These are phyloP conservation scores for Neurospora sp. DNA, from an alignment of 495 filamentous ascomycete genomes.

Conservation along the genomic window DNA sequence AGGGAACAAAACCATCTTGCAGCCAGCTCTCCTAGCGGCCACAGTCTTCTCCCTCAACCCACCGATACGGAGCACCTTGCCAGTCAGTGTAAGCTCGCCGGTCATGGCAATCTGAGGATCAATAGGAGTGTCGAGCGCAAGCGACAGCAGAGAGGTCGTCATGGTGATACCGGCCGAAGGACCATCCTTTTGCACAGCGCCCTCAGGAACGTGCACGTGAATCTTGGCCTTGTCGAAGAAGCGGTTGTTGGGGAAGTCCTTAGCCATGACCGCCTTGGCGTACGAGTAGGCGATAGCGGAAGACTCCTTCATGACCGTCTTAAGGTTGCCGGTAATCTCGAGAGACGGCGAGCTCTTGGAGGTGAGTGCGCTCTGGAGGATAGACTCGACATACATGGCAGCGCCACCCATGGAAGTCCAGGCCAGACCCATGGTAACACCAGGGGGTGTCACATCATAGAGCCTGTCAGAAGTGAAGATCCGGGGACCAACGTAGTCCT, in stretches of 20 bases:
- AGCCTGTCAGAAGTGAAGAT: slow-evolving; percentile 92
- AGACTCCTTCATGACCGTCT: slow-evolving; percentile 97
- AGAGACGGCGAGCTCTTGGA: slow-evolving; percentile 64
- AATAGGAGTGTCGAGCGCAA: slow-evolving; percentile 69
- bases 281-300: slow-evolving; percentile 91
- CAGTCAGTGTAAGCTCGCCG: slow-evolving; percentile 93
- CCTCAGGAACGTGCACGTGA: slow-evolving; percentile 95
- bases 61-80: slow-evolving; percentile 93
- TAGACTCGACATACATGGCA: slow-evolving; percentile 94
- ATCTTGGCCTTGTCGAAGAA: slow-evolving; percentile 96
- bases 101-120: slow-evolving; percentile 95
- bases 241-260: slow-evolving; percentile 72
- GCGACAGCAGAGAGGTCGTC: slow-evolving; percentile 80
- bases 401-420: slow-evolving; percentile 98
- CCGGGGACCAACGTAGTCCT: slow-evolving; percentile 95
- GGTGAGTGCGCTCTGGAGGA: slow-evolving; percentile 72
- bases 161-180: slow-evolving; percentile 95
- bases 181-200: slow-evolving; percentile 92
- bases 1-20: slow-evolving; percentile 92
- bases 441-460: slow-evolving; percentile 90
- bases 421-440: slow-evolving; percentile 96
- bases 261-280: slow-evolving; percentile 78
- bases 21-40: slow-evolving; percentile 85
- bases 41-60: slow-evolving; percentile 98
- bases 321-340: slow-evolving; percentile 87